Conservation (phyloP, 2,329 filamentous ascomycete genomes). For the Colletotrichum lentis region DNA sequence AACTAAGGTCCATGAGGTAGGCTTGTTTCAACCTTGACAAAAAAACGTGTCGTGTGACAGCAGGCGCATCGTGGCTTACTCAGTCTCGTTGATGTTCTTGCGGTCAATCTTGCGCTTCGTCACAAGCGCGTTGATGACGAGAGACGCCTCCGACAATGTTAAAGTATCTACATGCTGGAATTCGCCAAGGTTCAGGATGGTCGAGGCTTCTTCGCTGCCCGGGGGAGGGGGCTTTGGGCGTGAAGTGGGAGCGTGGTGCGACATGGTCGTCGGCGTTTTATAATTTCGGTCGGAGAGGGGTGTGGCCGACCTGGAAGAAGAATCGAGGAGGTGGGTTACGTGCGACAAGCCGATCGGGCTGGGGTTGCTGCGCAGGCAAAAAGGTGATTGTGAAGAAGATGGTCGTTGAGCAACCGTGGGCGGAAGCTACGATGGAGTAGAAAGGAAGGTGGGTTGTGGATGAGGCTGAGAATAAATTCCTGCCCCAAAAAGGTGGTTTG, state of each 20-base stretch:
- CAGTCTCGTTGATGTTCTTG: conserved; percentile 84
- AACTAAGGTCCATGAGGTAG: not conserved
- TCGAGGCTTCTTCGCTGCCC: conserved; percentile 87
- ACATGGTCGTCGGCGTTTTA: conserved; percentile 20
- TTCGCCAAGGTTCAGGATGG: conserved; percentile 86
- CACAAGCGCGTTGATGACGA: conserved; percentile 90
- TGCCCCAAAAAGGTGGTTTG: conserved; percentile 5
- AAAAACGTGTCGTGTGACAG: conserved; percentile 1
- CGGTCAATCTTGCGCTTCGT: conserved; percentile 80
- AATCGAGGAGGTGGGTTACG: not conserved
- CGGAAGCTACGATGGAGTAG: not conserved
- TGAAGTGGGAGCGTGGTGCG: conserved; percentile 54
- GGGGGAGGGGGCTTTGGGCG: conserved; percentile 73
- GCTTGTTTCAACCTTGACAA: not conserved
- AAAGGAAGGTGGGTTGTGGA: not conserved
- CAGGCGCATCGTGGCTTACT: conserved; percentile 56
- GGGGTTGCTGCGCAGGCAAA: not conserved
- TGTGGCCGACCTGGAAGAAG: not conserved
- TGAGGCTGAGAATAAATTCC: conserved; percentile 30
- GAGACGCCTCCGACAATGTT: conserved; percentile 88
- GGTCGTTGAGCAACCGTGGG: conserved; percentile 4
- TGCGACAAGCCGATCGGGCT: not conserved
- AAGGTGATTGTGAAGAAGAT: not conserved
- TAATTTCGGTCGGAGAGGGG: not conserved
- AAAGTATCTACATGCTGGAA: conserved; percentile 92